phyloP scores from a whole-genome alignment of 768 basidiomycete genomes.

The Agaricus bisporus region DNA sequence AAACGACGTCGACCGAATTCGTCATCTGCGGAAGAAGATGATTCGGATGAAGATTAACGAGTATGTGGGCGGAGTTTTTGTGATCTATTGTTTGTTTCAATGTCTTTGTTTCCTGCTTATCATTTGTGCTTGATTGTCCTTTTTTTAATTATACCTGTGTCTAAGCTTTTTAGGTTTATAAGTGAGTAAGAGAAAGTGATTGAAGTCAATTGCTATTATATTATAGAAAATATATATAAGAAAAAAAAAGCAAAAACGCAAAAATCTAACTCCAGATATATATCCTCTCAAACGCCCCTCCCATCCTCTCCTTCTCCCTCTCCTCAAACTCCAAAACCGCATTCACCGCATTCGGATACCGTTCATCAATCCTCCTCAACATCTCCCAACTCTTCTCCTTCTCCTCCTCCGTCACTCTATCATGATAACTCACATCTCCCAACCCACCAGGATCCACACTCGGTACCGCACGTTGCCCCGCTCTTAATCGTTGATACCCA shows the following conservation, averaged over 20 bases:
- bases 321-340: slow-evolving; percentile 27
- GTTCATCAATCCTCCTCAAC: slow-evolving; percentile 38
- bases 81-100: neutral
- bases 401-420: neutral
- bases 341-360: slow-evolving; percentile 42
- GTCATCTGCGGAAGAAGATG: slow-evolving; percentile 56
- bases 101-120: too few species aligned
- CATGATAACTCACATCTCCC: neutral
- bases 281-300: slow-evolving; percentile 1
- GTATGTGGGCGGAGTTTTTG: too few species aligned
- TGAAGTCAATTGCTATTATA: neutral
- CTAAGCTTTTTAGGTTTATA: too few species aligned
- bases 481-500: slow-evolving; percentile 3
- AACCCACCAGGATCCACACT: neutral
- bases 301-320: slow-evolving; percentile 20
- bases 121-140: too few species aligned
- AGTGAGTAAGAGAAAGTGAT: neutral
- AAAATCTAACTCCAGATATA: slow-evolving; percentile 11
- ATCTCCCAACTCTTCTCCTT: slow-evolving; percentile 14
- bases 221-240: neutral
- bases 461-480: slow-evolving; percentile 3
- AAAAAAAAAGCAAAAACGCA: neutral
- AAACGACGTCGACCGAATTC: slow-evolving; percentile 60
- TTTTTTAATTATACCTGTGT: too few species aligned
- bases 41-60: slow-evolving; percentile 47